Base-by-base conservation (phyloP, 176 grass and related monocot species). In the Cenchrus fungigraminus region DNA sequence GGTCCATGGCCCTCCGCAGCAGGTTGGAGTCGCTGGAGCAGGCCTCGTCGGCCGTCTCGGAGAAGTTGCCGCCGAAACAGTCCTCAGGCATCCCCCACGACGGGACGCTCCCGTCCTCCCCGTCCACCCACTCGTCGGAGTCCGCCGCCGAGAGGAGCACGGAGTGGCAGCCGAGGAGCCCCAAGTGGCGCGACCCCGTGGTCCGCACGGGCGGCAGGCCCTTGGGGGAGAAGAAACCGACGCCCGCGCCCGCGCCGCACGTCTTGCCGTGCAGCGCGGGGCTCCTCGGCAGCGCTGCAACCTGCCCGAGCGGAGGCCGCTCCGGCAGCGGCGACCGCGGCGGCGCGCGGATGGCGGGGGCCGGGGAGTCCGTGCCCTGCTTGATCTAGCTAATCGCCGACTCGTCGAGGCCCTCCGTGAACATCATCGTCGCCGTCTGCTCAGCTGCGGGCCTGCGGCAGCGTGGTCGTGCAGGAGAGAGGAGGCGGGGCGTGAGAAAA, bases 381-480 rank as follows among this genome's bases (percentile, higher is more conserved):
- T 98, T 98, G 52, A 98, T 86, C 96, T 93, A 98, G 84, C 88
- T 91, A 85, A 98, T 98, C 71, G 91, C 93, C 12, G 79, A 92
- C 91, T 98, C 96, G 49, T 98, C 96, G 31, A 98, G 90, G 50
- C 96, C 96, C 77, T 98, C 96, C 37, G 93, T 98, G 88, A 98
- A 98, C 83, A 98, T 93, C 87, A 90, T 82, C 88, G 75, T 81
- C 14, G 63, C 51, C 28, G 42, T 22, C 43, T 12, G 42, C 40
- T 40, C 19, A 49, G 9, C 15, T 15, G 46, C 64, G 8, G 22
- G 37, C 37, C 37, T 40, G 37, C 6, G 37, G 6, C 57, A 25
- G 25, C 25, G 25, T 25, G 25, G 25, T 25, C 25, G 25, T 25
- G 25, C 25, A 25, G 25, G 25, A 25, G 25, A 25, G 25, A 25